A percentile compares a stretch with the other conserved stretches of the same genome.
Evolutionary conservation across 2,329 filamentous ascomycete genomes (phyloP).

Genomic region (Emergomyces pasteurianus): DNA sequence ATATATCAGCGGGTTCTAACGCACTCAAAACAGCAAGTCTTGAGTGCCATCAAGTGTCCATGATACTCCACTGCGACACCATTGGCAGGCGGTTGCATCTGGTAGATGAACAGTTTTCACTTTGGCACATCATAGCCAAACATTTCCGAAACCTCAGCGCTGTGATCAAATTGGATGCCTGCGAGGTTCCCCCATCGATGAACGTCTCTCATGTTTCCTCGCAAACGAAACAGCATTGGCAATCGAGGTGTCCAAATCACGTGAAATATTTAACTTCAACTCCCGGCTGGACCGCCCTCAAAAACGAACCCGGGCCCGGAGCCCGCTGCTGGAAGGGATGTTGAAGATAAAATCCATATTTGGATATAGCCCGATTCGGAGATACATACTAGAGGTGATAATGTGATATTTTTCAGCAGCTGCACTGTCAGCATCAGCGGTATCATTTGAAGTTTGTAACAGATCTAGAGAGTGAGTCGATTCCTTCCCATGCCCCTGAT

Average conservation of each 20-base stretch:
- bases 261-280: too few species aligned
- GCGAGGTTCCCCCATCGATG: not conserved
- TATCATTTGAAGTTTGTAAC: not conserved
- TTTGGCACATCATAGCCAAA: not conserved
- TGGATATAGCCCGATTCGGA: not conserved
- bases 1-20: not conserved
- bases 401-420: not conserved
- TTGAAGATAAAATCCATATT: not conserved
- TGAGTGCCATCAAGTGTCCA: not conserved
- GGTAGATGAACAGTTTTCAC: not conserved
- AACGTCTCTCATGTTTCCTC: too few species aligned
- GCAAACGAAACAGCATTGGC: too few species aligned
- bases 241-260: too few species aligned
- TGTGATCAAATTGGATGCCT: not conserved
- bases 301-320: too few species aligned
- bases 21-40: not conserved
- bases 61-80: not conserved
- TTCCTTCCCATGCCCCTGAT: not conserved
- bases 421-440: not conserved
- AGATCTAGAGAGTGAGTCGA: not conserved
- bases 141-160: not conserved
- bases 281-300: too few species aligned
- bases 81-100: not conserved
- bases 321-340: too few species aligned
- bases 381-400: not conserved